A percentile compares a stretch with the other conserved stretches of the same genome.
These are phyloP conservation scores for Colletotrichum zoysiae DNA, from an alignment of 2,329 filamentous ascomycete genomes.

Conservation along the genomic window DNA sequence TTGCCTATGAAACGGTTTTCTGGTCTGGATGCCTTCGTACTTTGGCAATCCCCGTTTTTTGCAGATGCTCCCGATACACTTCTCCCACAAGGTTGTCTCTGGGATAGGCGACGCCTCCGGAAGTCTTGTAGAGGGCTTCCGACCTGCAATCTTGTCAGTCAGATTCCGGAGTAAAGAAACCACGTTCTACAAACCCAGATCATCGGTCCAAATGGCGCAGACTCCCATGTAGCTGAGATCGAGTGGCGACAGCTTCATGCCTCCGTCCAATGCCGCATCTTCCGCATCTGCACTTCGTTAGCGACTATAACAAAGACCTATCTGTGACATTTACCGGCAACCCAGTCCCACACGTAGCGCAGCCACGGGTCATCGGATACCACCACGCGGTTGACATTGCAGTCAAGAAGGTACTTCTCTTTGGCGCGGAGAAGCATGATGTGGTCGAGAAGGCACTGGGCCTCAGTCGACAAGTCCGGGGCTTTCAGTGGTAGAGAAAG, in stretches of 20 bases:
- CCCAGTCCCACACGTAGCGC: slow-evolving; percentile 83
- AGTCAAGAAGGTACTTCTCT: slow-evolving; percentile 74
- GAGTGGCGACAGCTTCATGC: slow-evolving; percentile 76
- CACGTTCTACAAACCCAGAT: slow-evolving; percentile 65
- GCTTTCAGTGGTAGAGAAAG: slow-evolving; percentile 60
- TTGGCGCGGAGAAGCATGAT: slow-evolving; percentile 71
- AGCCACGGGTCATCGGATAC: slow-evolving; percentile 80
- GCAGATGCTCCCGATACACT: slow-evolving; percentile 73
- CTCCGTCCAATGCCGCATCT: slow-evolving; percentile 72
- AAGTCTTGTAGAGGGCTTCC: slow-evolving; percentile 62
- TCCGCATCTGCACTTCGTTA: slow-evolving; percentile 66
- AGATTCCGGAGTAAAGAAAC: slow-evolving; percentile 13
- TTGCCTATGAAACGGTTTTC: slow-evolving; percentile 77
- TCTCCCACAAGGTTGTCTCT: slow-evolving; percentile 69
- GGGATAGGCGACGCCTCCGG: slow-evolving; percentile 59
- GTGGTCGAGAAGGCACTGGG: slow-evolving; percentile 67
- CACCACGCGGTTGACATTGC: slow-evolving; percentile 73
- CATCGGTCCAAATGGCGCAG: slow-evolving; percentile 77
- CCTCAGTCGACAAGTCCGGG: slow-evolving; percentile 62
- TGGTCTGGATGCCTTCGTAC: slow-evolving; percentile 74
- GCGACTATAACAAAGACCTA: slow-evolving; percentile 11
- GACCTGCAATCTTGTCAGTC: slow-evolving; percentile 54
- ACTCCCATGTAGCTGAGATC: slow-evolving; percentile 84
- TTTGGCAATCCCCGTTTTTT: slow-evolving; percentile 71
- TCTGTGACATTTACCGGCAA: slow-evolving; percentile 67